Percentiles rank a stretch among this genome's conserved stretches.
phyloP scores from a whole-genome alignment of 1,284 basidiomycete species.

The Xerocomus minutiporus region DNA sequence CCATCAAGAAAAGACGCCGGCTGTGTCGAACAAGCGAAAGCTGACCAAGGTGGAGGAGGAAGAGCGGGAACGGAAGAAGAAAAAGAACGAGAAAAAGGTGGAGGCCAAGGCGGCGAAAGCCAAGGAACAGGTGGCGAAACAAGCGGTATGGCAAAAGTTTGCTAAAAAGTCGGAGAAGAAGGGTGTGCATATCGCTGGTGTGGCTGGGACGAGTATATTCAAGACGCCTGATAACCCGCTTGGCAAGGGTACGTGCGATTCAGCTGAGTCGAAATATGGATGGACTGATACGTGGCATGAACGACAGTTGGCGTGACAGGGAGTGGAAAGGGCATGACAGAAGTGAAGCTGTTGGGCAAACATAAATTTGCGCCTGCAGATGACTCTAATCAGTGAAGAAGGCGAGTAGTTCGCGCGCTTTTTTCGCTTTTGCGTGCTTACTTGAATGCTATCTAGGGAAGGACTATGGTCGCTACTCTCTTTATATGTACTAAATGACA shows the following conservation, averaged over 20 bases:
- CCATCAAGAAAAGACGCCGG: constrained; percentile 38
- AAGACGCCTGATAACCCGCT: constrained; percentile 93
- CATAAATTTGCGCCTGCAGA: constrained; percentile 70
- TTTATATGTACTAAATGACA: constrained; percentile 27
- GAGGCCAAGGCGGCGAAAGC: constrained; percentile 84
- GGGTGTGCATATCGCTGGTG: constrained; percentile 83
- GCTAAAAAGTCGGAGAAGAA: constrained; percentile 96
- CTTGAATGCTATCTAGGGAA: constrained; percentile 5
- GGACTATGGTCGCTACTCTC: constrained; percentile 14
- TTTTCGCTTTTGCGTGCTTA: constrained; percentile 6
- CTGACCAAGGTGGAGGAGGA: constrained; percentile 78
- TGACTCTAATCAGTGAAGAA: constrained; percentile 33
- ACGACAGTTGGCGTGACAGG: constrained; percentile 86
- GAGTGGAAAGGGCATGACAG: constrained; percentile 90
- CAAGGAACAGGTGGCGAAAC: constrained; percentile 85
- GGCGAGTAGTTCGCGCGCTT: background rate
- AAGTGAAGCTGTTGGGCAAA: constrained; percentile 66
- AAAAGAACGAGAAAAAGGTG: constrained; percentile 94
- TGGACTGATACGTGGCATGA: constrained; percentile 23
- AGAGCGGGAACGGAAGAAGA: constrained; percentile 88
- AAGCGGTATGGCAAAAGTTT: constrained; percentile 96
- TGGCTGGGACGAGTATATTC: constrained; percentile 90
- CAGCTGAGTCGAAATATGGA: background rate
- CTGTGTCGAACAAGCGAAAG: constrained; percentile 66
- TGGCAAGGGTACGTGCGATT: constrained; percentile 61